Percentiles rank a stretch among this genome's conserved stretches.
Evolutionary conservation across 2,329 filamentous ascomycete genomes (phyloP).

Genomic region (Cercospora sesami): DNA sequence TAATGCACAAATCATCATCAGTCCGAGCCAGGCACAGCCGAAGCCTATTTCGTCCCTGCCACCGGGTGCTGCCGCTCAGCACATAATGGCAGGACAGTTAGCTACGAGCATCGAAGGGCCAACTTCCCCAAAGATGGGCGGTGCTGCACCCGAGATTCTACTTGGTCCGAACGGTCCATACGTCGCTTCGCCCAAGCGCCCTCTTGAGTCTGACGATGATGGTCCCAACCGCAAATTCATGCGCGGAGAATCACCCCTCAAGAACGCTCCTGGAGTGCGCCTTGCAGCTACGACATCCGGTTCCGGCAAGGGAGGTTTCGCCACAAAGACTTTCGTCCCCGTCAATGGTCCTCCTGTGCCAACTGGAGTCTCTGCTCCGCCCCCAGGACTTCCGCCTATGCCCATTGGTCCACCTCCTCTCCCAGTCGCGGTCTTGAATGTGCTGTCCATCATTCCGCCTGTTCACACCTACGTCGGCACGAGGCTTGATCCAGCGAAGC

Average conservation of each 20-base stretch:
- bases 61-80: slow-evolving; percentile 13
- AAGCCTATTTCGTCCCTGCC: slow-evolving; percentile 32
- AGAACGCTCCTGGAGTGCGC: slow-evolving; percentile 82
- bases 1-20: slow-evolving; percentile 77
- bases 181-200: slow-evolving; percentile 49
- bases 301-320: slow-evolving; percentile 35
- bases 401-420: slow-evolving; percentile 73
- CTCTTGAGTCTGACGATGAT: slow-evolving; percentile 59
- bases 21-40: slow-evolving; percentile 72
- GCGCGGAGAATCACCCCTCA: slow-evolving; percentile 88
- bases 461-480: slow-evolving; percentile 67
- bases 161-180: slow-evolving; percentile 40
- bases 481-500: slow-evolving; percentile 65
- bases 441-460: slow-evolving; percentile 60
- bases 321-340: slow-evolving; percentile 38
- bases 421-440: slow-evolving; percentile 64
- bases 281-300: slow-evolving; percentile 43
- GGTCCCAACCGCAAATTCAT: slow-evolving; percentile 81
- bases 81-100: slow-evolving; percentile 12
- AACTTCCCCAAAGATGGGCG: slow-evolving; percentile 16
- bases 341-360: slow-evolving; percentile 62
- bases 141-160: slow-evolving; percentile 27
- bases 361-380: slow-evolving; percentile 60
- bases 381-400: slow-evolving; percentile 51
- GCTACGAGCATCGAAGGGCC: slow-evolving; percentile 19